A percentile compares a stretch with the other conserved stretches of the same genome.
phyloP scores from a whole-genome alignment of 2,329 filamentous ascomycete species.

The Colletotrichum ledebouriae region DNA sequence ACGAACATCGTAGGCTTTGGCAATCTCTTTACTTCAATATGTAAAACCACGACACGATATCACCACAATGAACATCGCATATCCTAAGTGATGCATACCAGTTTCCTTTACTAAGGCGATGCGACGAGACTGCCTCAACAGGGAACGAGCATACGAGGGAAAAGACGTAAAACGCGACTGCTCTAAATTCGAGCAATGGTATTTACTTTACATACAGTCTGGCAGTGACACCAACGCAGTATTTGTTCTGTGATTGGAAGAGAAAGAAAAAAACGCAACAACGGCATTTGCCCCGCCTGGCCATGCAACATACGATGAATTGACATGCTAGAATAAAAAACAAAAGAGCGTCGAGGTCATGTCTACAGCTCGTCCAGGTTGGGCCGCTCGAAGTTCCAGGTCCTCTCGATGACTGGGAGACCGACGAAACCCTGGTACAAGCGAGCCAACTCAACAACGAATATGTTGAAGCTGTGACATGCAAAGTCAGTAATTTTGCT shows the following conservation, averaged over 20 bases:
- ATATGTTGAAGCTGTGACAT: slow-evolving; percentile 54
- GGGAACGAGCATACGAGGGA: background rate
- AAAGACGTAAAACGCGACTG: too few species aligned
- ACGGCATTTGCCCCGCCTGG: slow-evolving; percentile 21
- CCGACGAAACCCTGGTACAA: slow-evolving; percentile 66
- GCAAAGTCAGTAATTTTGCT: background rate
- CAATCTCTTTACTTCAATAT: too few species aligned
- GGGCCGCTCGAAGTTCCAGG: slow-evolving; percentile 61
- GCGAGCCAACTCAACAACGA: slow-evolving; percentile 60
- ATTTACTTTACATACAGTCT: slow-evolving; percentile 26
- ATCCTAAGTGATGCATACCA: too few species aligned
- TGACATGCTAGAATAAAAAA: slow-evolving; percentile 14
- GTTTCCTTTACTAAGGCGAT: too few species aligned
- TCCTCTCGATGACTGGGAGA: slow-evolving; percentile 63
- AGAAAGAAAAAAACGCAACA: background rate
- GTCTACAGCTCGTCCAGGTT: slow-evolving; percentile 63
- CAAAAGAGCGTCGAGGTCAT: background rate
- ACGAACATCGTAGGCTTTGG: background rate
- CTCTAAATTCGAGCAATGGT: background rate
- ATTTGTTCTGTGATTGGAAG: background rate
- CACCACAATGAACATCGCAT: background rate
- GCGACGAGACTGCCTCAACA: background rate
- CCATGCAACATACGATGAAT: slow-evolving; percentile 29
- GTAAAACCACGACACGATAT: background rate
- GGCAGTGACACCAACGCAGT: slow-evolving; percentile 3